Evolutionary conservation across 306 rosid species (phyloP).

Genomic region (Acmispon strigosus): DNA sequence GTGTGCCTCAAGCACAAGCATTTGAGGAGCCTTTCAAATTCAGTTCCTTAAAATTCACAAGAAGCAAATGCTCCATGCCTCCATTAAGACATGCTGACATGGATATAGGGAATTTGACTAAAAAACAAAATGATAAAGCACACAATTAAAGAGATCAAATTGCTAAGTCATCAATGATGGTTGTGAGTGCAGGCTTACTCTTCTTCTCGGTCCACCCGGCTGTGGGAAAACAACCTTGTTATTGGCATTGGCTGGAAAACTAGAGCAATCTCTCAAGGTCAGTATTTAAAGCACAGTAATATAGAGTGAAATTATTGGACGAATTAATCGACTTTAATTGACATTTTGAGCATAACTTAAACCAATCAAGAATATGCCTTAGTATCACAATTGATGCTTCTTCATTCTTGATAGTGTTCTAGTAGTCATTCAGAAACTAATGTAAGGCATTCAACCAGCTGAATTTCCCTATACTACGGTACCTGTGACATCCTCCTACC

Average conservation of each 20-base stretch:
- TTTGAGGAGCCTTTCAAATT: neutral
- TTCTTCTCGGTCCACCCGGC: slow-evolving; percentile 60
- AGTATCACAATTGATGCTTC: neutral
- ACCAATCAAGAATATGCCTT: neutral
- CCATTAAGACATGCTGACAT: no score
- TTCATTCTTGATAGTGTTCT: neutral
- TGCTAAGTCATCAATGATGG: slow-evolving; percentile 19
- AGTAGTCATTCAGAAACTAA: slow-evolving; percentile 3
- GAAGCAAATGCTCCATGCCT: neutral
- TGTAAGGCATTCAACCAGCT: neutral
- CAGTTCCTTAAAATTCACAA: neutral
- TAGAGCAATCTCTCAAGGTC: slow-evolving; percentile 46
- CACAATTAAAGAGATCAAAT: neutral
- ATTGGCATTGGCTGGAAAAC: slow-evolving; percentile 48
- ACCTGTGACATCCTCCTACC: neutral
- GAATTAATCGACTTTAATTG: neutral
- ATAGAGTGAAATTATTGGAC: neutral
- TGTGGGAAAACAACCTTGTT: slow-evolving; percentile 51
- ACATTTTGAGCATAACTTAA: slow-evolving; percentile 1
- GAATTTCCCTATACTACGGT: neutral
- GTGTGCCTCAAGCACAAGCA: neutral
- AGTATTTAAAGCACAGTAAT: slow-evolving; percentile 12
- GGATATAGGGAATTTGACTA: no score
- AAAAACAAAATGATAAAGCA: neutral
- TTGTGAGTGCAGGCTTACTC: slow-evolving; percentile 54